phyloP scores from a whole-genome alignment of 2,329 filamentous ascomycete genomes.

The Colletotrichum euphorbiae region DNA sequence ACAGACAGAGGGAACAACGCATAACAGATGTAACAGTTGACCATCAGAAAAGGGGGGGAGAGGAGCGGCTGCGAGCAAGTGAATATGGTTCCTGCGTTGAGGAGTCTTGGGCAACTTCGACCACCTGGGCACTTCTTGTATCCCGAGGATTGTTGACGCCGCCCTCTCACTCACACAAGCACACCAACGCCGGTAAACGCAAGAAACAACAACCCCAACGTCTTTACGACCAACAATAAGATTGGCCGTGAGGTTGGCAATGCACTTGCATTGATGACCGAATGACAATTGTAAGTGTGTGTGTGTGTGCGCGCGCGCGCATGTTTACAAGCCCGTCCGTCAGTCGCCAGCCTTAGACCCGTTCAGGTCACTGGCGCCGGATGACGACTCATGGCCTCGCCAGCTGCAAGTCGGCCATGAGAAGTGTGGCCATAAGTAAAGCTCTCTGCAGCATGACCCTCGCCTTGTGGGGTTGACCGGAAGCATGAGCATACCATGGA shows the following conservation, averaged over 20 bases:
- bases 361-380: slow-evolving; percentile 17
- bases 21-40: slow-evolving; percentile 29
- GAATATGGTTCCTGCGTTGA: slow-evolving; percentile 11
- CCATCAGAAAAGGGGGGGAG: slow-evolving; percentile 20
- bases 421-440: slow-evolving; percentile 9
- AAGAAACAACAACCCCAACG: background rate
- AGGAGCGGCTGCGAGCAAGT: slow-evolving; percentile 11
- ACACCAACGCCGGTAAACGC: background rate
- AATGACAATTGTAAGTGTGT: background rate
- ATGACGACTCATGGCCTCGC: slow-evolving; percentile 29
- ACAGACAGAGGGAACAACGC: slow-evolving; percentile 17
- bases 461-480: slow-evolving; percentile 7
- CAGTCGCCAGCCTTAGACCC: slow-evolving; percentile 8
- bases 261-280: slow-evolving; percentile 22
- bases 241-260: slow-evolving; percentile 19
- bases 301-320: slow-evolving; percentile 11
- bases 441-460: background rate
- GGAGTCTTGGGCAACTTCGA: slow-evolving; percentile 9
- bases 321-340: slow-evolving; percentile 14
- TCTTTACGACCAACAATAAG: too few relatives aligned
- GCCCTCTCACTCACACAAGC: slow-evolving; percentile 22
- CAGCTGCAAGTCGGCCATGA: slow-evolving; percentile 20
- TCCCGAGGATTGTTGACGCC: slow-evolving; percentile 25
- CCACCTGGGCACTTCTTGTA: slow-evolving; percentile 23
- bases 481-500: slow-evolving; percentile 29